Base-by-base conservation (phyloP, 768 basidiomycete species). In the Clitopilus hobsonii region DNA sequence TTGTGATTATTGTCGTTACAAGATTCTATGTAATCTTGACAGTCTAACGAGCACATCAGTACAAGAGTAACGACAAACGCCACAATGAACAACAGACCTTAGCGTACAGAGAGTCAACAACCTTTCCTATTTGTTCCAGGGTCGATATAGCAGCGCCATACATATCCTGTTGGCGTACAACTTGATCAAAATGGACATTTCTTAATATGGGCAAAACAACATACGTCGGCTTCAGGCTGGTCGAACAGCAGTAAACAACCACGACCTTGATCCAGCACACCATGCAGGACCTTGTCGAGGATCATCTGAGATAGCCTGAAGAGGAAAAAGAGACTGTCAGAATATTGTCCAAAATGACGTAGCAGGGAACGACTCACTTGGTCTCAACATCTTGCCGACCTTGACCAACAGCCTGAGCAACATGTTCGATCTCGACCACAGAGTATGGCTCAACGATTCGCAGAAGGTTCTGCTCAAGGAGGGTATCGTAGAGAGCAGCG, bases 251-350 rank as follows among this genome's bases (percentile, higher is more conserved):
- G 74, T 49, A 98, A 72, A 64, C 94, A 94, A 0, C 94, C 94
- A 2, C 91, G 82, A 24, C 93, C 94, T 68, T 98, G 96, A 67
- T 98, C 96, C n/a, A 99, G 78, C 1, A 99, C 94, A 5, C 96
- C 96, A 58, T 92, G 83, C 59, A 98, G 82, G 1, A 95, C 84
- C 62, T 95, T 95, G 72, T 98, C 96, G 30, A 98, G 75, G 58
- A 98, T 99, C 96, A 99, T 98, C 67, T 99, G 96, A 26, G 91
- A 94, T 24, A 98, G 73, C 67, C 95, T 96, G 61, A 5, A n/a
- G 29, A 32, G 22, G 26, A 22, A 27, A 18, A 5, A 20, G 49
- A 48, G 16, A 13, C 16, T 18, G 38, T 6, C 23, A 26, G 18
- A 27, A 8, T 30, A 16, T 16, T 50, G n/a, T 13, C 23, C 11